These are phyloP conservation scores for Sanguinoderma infundibulare DNA, from an alignment of 1,284 basidiomycete genomes.

Conservation along the genomic window DNA sequence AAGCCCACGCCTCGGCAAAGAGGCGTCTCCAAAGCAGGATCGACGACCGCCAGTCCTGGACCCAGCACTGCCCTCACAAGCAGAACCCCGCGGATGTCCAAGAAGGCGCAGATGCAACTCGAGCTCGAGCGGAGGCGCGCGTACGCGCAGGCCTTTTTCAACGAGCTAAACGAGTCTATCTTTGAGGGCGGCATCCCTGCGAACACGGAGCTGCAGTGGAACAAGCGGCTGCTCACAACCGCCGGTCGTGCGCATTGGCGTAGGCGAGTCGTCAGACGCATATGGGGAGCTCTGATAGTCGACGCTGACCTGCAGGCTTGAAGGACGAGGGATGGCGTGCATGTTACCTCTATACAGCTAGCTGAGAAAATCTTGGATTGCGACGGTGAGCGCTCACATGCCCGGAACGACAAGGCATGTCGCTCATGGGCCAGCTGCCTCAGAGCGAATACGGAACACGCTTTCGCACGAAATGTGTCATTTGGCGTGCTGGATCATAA, in stretches of 20 bases:
- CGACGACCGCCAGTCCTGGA: background rate
- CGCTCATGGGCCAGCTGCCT: too few relatives aligned
- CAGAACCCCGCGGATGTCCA: constrained; percentile 37
- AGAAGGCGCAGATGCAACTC: constrained; percentile 49
- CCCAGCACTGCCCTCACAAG: background rate
- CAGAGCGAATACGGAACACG: constrained; percentile 79
- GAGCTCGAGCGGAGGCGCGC: constrained; percentile 50
- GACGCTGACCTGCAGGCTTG: background rate
- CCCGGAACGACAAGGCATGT: background rate
- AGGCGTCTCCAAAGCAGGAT: background rate
- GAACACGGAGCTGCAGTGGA: constrained; percentile 74
- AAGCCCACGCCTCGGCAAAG: background rate
- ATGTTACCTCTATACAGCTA: constrained; percentile 70
- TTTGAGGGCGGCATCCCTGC: constrained; percentile 75
- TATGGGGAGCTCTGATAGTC: background rate
- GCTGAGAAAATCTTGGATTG: constrained; percentile 79
- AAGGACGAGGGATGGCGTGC: constrained; percentile 55
- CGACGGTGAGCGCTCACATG: constrained; percentile 51
- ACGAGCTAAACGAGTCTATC: constrained; percentile 81
- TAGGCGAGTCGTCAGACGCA: constrained; percentile 43
- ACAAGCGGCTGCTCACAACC: constrained; percentile 70
- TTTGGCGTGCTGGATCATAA: constrained; percentile 81
- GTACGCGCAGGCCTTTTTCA: constrained; percentile 75
- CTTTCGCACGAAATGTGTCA: constrained; percentile 90
- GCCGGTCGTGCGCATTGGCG: constrained; percentile 80